phyloP scores from a whole-genome alignment of 306 rosid genomes.

The Cucumis melo region DNA sequence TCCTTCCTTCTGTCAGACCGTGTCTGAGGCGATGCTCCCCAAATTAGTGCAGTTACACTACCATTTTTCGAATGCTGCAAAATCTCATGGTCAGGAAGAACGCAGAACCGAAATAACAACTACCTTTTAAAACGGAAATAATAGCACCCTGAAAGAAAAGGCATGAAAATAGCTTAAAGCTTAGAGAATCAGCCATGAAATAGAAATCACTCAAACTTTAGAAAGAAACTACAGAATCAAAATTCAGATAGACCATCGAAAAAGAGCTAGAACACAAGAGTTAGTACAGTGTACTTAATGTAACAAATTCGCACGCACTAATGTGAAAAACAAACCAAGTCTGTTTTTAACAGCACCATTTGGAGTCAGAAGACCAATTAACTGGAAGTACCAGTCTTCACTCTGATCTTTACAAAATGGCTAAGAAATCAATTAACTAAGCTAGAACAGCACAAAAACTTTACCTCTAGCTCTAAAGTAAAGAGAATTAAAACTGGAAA shows the following conservation, averaged over 20 bases:
- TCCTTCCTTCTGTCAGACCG: conserved; percentile 91
- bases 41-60: conserved; percentile 67
- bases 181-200: not conserved
- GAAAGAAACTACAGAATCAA: not conserved
- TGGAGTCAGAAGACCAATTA: not conserved
- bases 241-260: not conserved
- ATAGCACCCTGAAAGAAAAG: not conserved
- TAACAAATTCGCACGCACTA: not conserved
- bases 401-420: not conserved
- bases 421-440: not conserved
- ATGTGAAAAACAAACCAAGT: not conserved
- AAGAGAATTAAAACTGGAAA: not conserved
- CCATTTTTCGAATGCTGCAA: conserved; percentile 63
- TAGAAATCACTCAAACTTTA: not conserved
- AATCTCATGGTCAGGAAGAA: conserved; percentile 13
- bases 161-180: not conserved
- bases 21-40: conserved; percentile 98
- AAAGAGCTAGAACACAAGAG: not conserved
- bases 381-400: not conserved
- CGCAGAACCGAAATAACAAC: not conserved
- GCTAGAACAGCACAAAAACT: not conserved
- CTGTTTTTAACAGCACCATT: not conserved
- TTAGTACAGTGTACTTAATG: not conserved
- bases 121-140: not conserved
- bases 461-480: not conserved